These are phyloP conservation scores for Melastoma malabathricum DNA, from an alignment of 345 rosid genomes.

Conservation along the genomic window DNA sequence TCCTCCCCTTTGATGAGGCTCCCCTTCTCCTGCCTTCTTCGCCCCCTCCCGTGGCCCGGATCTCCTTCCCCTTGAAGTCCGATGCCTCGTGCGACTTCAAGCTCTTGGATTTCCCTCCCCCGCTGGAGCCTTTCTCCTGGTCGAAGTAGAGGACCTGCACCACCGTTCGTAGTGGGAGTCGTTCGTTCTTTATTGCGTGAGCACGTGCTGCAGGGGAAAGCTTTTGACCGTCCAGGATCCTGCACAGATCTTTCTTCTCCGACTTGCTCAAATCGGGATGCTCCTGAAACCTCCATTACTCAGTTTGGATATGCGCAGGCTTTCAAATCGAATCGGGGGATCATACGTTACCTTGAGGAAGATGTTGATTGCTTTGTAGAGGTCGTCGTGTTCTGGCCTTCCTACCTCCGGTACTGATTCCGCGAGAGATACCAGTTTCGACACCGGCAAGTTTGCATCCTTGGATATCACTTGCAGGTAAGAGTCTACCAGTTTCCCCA, in stretches of 20 bases:
- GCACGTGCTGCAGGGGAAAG: conserved; percentile 74
- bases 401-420: conserved; percentile 63
- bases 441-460: conserved; percentile 51
- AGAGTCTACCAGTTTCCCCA: conserved; percentile 58
- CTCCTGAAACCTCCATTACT: conserved; percentile 34
- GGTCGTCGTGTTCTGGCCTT: conserved; percentile 60
- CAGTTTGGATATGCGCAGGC: background rate
- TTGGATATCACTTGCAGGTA: conserved; percentile 69
- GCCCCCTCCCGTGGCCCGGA: conserved; percentile 13
- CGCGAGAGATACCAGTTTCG: conserved; percentile 46
- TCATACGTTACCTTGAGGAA: conserved; percentile 57
- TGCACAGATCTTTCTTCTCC: conserved; percentile 71
- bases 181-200: conserved; percentile 88
- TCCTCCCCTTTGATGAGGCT: conserved; percentile 9
- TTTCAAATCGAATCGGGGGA: background rate
- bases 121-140: conserved; percentile 41
- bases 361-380: conserved; percentile 76
- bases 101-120: conserved; percentile 6
- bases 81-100: conserved; percentile 10
- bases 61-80: conserved; percentile 16
- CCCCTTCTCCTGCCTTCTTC: conserved; percentile 14
- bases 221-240: conserved; percentile 83
- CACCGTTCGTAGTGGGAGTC: conserved; percentile 84
- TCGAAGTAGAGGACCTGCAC: conserved; percentile 91
- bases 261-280: conserved; percentile 77